Base-by-base conservation (phyloP, 768 basidiomycete species). In the Porphyrellus cyaneotinctus region DNA sequence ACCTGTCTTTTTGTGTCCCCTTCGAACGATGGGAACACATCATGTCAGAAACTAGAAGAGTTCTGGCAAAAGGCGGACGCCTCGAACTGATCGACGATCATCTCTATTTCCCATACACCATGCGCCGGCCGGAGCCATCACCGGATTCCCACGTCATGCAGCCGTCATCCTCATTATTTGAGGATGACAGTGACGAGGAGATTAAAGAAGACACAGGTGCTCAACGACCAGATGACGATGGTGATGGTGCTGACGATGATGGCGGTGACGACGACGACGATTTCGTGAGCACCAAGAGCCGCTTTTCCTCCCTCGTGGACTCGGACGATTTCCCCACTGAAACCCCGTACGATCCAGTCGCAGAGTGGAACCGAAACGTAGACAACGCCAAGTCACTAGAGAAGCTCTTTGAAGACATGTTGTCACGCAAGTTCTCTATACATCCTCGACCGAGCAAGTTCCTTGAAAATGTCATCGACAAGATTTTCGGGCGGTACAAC, bases 21-120 rank as follows among this genome's bases (percentile, higher is more conserved):
- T 66, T 75, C 39, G 70, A 77, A 6, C 68, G 74, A 35, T 91
- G 89, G 89, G 70, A 76, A 30, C 68, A 69, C 17, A 70, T 91
- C 12, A 52, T 91, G 18, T 57, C 63, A 0, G 85, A 92, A 75
- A 78, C 77, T 6, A 66, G 75, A 15, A 84, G 90, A 23, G 76
- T 91, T 11, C 73, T 91, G 14, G 71, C 69, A 13, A 73, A 73
- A 7, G 79, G 75, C 15, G 89, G 90, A 4, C 77, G 79, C 10
- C 70, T 91, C 3, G 90, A 92, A 65, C 60, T 90, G 43, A 81
- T 91, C 46, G 86, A 89, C 66, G 88, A 91, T 65, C 71, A 85
- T 58, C 70, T 87, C 31, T 65, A 78, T 57, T 88, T 88, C 59
- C 83, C 87, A 1, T 82, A 80, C 52, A 72, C 76, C 17, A 69